These are phyloP conservation scores for Trichoderma citrinoviride DNA, from an alignment of 2,329 filamentous ascomycete genomes.

Conservation along the genomic window DNA sequence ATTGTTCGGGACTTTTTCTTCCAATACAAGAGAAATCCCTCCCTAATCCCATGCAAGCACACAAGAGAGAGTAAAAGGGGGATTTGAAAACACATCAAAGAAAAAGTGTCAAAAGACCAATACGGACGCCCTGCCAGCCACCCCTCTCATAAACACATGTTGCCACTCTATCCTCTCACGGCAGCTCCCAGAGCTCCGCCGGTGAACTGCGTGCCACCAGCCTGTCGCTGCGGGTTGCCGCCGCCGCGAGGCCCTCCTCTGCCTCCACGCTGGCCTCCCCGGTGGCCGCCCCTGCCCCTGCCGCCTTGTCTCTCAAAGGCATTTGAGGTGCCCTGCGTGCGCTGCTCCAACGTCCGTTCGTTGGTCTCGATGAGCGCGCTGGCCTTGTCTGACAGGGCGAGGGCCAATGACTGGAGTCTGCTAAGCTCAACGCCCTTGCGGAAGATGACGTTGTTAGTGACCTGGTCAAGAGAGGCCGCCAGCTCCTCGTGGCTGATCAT, in stretches of 20 bases:
- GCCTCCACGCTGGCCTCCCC: conserved; percentile 60
- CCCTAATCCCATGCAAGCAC: conserved; percentile 34
- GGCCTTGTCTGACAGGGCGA: conserved; percentile 94
- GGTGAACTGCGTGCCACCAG: conserved; percentile 75
- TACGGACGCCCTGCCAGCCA: conserved; percentile 23
- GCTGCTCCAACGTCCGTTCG: conserved; percentile 94
- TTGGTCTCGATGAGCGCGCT: conserved; percentile 94
- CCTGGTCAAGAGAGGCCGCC: conserved; percentile 92
- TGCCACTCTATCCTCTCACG: conserved; percentile 52
- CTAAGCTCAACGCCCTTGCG: conserved; percentile 98
- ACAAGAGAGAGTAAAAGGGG: conserved; percentile 15
- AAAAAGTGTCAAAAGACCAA: conserved; percentile 18
- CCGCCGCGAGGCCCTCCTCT: conserved; percentile 58
- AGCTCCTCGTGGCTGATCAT: conserved; percentile 99
- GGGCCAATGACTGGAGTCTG: conserved; percentile 88
- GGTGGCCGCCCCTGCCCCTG: conserved; percentile 65
- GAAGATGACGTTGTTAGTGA: conserved; percentile 97
- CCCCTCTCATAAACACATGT: conserved; percentile 15
- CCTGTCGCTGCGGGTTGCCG: conserved; percentile 62
- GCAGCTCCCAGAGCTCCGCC: conserved; percentile 73
- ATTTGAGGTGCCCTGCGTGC: conserved; percentile 92
- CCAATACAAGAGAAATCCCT: conserved; percentile 33
- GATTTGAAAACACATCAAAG: conserved; percentile 14
- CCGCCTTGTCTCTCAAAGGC: conserved; percentile 93
- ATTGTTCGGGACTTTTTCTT: conserved; percentile 21